A percentile compares a stretch with the other conserved stretches of the same genome.
phyloP scores from a whole-genome alignment of 371 early-diverging fungal species.

The Rhizopus microsporus region DNA sequence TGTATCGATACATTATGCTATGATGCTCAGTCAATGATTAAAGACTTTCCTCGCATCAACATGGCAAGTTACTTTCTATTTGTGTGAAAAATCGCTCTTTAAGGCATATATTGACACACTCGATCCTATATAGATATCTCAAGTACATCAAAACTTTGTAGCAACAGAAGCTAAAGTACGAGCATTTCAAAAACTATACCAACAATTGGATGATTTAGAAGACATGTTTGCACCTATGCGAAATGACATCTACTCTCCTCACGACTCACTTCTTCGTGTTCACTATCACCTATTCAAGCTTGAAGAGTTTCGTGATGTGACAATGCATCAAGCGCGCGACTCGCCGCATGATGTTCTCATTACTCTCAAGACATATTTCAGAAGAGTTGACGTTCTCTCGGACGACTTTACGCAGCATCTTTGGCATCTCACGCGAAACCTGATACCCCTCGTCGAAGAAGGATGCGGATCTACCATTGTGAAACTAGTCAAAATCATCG shows the following conservation, averaged over 20 bases:
- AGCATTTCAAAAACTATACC: conserved; percentile 84
- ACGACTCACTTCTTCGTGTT: conserved; percentile 77
- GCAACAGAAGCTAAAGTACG: conserved; percentile 82
- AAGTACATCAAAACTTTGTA: conserved; percentile 91
- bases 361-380: conserved; percentile 82
- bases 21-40: conserved; percentile 82
- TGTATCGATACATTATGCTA: conserved; percentile 82
- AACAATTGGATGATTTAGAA: conserved; percentile 72
- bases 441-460: conserved; percentile 75
- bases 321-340: conserved; percentile 75
- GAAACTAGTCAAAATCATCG: conserved; percentile 87
- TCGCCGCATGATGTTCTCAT: conserved; percentile 78
- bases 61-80: conserved; percentile 51
- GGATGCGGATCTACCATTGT: conserved; percentile 75
- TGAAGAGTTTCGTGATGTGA: conserved; percentile 83
- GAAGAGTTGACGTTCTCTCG: conserved; percentile 75
- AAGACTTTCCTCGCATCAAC: conserved; percentile 85
- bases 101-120: background rate
- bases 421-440: conserved; percentile 78
- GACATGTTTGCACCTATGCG: conserved; percentile 74
- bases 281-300: conserved; percentile 89
- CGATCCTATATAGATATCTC: conserved; percentile 68
- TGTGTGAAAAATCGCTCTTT: background rate
- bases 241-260: conserved; percentile 61
- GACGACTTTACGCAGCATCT: conserved; percentile 83